phyloP scores from a whole-genome alignment of 768 basidiomycete genomes.

The Naganishia randhawae region DNA sequence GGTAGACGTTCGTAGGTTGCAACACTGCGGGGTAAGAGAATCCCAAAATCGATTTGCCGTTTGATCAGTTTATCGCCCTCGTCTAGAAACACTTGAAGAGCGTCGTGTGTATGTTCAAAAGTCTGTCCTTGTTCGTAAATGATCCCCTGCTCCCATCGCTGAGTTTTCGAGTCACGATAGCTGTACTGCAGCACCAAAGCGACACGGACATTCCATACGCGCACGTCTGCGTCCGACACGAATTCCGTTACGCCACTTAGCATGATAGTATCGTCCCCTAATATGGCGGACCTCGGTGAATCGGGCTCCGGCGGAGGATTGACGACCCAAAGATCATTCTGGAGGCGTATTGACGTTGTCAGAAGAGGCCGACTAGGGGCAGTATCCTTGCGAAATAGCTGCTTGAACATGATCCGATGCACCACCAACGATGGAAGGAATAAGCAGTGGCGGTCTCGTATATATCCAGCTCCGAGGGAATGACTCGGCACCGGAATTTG shows the following conservation, averaged over 20 bases:
- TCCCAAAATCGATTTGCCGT: slow-evolving; percentile 14
- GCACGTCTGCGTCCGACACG: neutral
- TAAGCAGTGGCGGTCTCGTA: too few relatives aligned
- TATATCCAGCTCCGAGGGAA: too few relatives aligned
- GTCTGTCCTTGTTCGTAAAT: slow-evolving; percentile 14
- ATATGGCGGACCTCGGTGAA: neutral
- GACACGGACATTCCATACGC: neutral
- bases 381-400: neutral
- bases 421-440: too few relatives aligned
- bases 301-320: slow-evolving; percentile 3
- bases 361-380: slow-evolving; percentile 3
- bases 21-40: slow-evolving; percentile 17
- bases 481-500: too few relatives aligned
- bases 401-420: slow-evolving; percentile 17
- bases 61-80: slow-evolving; percentile 1
- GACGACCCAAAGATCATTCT: slow-evolving; percentile 18
- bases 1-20: slow-evolving; percentile 21
- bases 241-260: slow-evolving; percentile 8
- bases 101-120: neutral
- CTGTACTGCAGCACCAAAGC: slow-evolving; percentile 12
- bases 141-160: neutral
- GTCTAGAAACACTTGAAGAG: slow-evolving; percentile 4
- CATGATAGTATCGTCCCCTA: slow-evolving; percentile 15
- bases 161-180: neutral
- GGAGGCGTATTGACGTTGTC: neutral